Percentiles rank a stretch among this genome's conserved stretches.
Conservation (phyloP, 441 rosid genomes). For the Pelargonium fulgidum region DNA sequence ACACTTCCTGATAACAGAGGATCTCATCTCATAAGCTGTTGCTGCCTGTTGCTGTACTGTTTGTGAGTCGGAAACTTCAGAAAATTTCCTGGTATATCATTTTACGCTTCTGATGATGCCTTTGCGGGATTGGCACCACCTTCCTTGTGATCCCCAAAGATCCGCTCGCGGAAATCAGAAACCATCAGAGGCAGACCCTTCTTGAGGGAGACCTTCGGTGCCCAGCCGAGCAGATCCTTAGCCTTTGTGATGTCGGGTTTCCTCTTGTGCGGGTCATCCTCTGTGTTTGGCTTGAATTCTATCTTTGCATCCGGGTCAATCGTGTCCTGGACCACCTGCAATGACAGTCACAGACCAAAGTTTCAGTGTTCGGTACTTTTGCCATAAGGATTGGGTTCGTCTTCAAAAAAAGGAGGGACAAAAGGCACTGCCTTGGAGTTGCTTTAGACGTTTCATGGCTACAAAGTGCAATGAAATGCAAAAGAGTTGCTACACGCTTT, state of each 20-base stretch:
- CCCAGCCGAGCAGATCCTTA: constrained; percentile 85
- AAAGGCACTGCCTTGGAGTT: neutral
- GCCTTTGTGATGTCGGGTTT: constrained; percentile 85
- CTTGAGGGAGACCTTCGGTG: constrained; percentile 73
- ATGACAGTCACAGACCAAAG: neutral
- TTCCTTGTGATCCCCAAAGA: constrained; percentile 82
- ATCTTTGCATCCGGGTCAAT: constrained; percentile 84
- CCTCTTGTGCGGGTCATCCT: constrained; percentile 97
- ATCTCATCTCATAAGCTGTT: neutral
- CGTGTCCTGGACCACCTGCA: constrained; percentile 91
- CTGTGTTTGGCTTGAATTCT: constrained; percentile 85
- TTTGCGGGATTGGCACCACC: constrained; percentile 26
- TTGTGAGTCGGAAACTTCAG: neutral
- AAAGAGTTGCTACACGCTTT: constrained; percentile 10
- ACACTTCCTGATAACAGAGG: neutral
- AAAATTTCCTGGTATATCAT: neutral
- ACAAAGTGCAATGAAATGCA: neutral
- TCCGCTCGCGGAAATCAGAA: constrained; percentile 69
- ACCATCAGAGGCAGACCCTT: constrained; percentile 88
- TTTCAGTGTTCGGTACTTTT: neutral
- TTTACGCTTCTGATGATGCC: constrained; percentile 31
- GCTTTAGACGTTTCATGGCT: neutral
- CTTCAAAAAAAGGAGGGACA: too few relatives aligned
- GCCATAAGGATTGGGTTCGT: too few relatives aligned
- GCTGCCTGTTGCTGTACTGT: neutral